Percentiles rank a stretch among this genome's conserved stretches.
Conservation (phyloP, 192 early-diverging fungal genomes). For the Radiomyces spectabilis region DNA sequence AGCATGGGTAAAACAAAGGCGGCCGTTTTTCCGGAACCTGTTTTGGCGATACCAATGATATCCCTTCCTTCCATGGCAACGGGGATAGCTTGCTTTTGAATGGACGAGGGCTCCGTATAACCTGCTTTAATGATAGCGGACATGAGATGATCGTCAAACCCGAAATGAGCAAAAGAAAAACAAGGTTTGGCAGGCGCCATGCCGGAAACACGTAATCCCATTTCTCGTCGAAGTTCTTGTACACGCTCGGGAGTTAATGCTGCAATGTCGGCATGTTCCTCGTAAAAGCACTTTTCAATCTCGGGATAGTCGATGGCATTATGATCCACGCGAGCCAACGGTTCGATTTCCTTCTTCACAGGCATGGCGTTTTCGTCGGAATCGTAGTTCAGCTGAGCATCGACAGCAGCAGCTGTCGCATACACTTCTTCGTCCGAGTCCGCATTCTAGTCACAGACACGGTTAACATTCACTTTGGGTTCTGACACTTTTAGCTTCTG, state of each 20-base stretch:
- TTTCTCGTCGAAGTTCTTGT: slow-evolving; percentile 41
- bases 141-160: slow-evolving; percentile 66
- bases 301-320: slow-evolving; percentile 53
- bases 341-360: slow-evolving; percentile 53
- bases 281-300: slow-evolving; percentile 73
- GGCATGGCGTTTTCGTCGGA: slow-evolving; percentile 21
- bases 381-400: slow-evolving; percentile 31
- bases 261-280: slow-evolving; percentile 72
- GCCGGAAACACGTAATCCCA: slow-evolving; percentile 63
- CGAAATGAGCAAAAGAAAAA: slow-evolving; percentile 82
- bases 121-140: slow-evolving; percentile 53
- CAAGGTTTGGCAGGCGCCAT: slow-evolving; percentile 58
- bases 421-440: slow-evolving; percentile 86
- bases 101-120: slow-evolving; percentile 65
- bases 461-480: not conserved
- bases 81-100: slow-evolving; percentile 75
- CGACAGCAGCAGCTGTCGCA: slow-evolving; percentile 65
- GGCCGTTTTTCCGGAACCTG: slow-evolving; percentile 82
- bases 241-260: slow-evolving; percentile 49
- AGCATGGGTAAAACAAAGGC: slow-evolving; percentile 81
- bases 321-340: slow-evolving; percentile 57
- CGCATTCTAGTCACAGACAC: slow-evolving; percentile 8
- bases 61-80: slow-evolving; percentile 73
- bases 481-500: not conserved
- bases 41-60: slow-evolving; percentile 79